Evolutionary conservation across 148 eudicot genomes (phyloP), one percentile per base, ranked within the genome.

Genomic region (Cornus kousa): DNA sequence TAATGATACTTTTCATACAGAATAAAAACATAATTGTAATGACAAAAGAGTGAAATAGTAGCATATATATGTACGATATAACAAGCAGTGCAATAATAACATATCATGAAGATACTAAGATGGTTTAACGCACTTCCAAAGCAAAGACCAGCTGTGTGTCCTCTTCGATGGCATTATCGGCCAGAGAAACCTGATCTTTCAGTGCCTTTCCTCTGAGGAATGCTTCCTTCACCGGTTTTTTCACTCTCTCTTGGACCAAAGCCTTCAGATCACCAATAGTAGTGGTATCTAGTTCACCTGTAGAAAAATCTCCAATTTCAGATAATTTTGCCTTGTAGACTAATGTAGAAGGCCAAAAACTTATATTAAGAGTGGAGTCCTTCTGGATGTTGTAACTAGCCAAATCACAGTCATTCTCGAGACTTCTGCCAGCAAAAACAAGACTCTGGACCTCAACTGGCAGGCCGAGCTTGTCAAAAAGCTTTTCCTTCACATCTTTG

Each of bases 351-450:
- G 74, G 72, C 53, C 39, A 59, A 20, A 59, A n/a, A 39, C 37
- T 75, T 65, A 78, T 35, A 9, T 9, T 3, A 37, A 85, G 68
- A 65, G 72, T 75, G 57, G 77, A 75, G 37, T 80, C 71, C 75
- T 72, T 80, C 71, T 67, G 20, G 46, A 87, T 43, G 16, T 65
- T 50, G 66, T 78, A 84, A 32, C 76, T 71, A 62, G 46, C 69
- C 37, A 87, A 46, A 59, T 28, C 40, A 2, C 37, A 57, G 2
- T 39, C 78, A 57, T 72, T 76, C 37, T 35, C 37, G 37, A 35
- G 37, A 2, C 37, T 35, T 35, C 5, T 35, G 37, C 37, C 37
- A 2, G 37, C 37, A 35, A 35, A 35, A 35, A 35, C 37, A 35
- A 35, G 37, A 35, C 37, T 35, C 37, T 35, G 37, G 37, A 35